A percentile compares a stretch with the other conserved stretches of the same genome.
phyloP scores from a whole-genome alignment of 1,284 basidiomycete species.

The Leccinum subspadiceum region DNA sequence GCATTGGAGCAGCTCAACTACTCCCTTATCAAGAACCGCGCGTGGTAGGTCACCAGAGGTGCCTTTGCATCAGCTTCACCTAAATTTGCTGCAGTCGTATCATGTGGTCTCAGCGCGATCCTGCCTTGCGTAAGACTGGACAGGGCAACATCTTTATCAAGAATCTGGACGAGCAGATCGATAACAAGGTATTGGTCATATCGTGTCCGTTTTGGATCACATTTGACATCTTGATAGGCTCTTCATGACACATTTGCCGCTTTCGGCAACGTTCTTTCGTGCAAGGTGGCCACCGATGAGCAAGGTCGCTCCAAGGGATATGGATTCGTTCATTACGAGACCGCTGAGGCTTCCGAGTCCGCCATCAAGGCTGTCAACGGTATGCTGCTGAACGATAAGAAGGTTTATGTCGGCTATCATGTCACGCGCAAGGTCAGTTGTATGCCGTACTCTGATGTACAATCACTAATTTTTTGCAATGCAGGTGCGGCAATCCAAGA shows the following conservation, averaged over 20 bases:
- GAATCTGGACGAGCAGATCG: constrained; percentile 97
- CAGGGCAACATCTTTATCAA: constrained; percentile 99
- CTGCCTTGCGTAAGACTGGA: constrained; percentile 97
- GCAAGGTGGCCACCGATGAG: constrained; percentile 98
- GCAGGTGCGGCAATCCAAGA: constrained; percentile 93
- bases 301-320: constrained; percentile 93
- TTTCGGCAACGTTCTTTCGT: constrained; percentile 98
- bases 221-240: constrained; percentile 50
- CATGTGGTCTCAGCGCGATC: constrained; percentile 99
- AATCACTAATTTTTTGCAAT: background rate
- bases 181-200: constrained; percentile 81
- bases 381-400: constrained; percentile 99
- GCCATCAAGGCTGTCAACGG: constrained; percentile 99
- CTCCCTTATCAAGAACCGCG: constrained; percentile 96
- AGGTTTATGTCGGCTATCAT: constrained; percentile 98
- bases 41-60: constrained; percentile 62
- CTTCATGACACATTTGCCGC: constrained; percentile 99
- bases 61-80: background rate
- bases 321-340: constrained; percentile 99
- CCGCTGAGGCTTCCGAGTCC: constrained; percentile 91
- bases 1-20: constrained; percentile 99
- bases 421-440: constrained; percentile 87
- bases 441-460: background rate
- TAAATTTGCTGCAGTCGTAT: constrained; percentile 69
- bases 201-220: background rate